A percentile compares a stretch with the other conserved stretches of the same genome.
Conservation (phyloP, 2,329 filamentous ascomycete genomes). For the Penicillium crustosum region DNA sequence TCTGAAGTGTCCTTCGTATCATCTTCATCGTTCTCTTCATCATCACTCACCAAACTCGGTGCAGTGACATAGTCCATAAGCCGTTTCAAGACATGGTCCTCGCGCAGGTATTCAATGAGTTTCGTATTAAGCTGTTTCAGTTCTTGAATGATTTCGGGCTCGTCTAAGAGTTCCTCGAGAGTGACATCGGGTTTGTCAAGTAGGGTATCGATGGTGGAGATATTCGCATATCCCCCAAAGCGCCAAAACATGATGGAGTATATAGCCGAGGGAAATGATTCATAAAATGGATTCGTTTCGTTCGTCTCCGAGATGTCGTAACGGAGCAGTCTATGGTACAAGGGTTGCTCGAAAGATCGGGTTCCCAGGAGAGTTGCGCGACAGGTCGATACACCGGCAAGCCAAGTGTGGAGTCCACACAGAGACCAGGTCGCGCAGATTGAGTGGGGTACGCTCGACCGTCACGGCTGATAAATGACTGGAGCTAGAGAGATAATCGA, state of each 20-base stretch:
- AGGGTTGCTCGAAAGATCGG: constrained; percentile 13
- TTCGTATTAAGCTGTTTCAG: constrained; percentile 98
- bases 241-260: constrained; percentile 93
- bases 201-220: constrained; percentile 93
- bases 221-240: constrained; percentile 97
- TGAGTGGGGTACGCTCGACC: constrained; percentile 9
- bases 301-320: constrained; percentile 29
- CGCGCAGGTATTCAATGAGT: constrained; percentile 91
- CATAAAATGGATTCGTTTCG: constrained; percentile 35
- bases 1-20: constrained; percentile 43
- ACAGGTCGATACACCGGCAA: constrained; percentile 20
- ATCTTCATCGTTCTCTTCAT: constrained; percentile 54
- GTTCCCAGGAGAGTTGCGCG: constrained; percentile 19
- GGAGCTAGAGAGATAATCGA: background rate
- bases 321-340: constrained; percentile 33
- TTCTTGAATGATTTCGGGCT: constrained; percentile 94
- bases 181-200: constrained; percentile 94
- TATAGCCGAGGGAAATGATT: constrained; percentile 35
- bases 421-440: constrained; percentile 17
- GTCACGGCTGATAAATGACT: constrained; percentile 2
- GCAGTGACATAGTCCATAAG: constrained; percentile 91
- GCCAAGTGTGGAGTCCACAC: constrained; percentile 19
- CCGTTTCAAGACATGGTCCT: constrained; percentile 78
- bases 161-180: constrained; percentile 92
- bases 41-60: constrained; percentile 57